These are phyloP conservation scores for Alternaria panax DNA, from an alignment of 2,329 filamentous ascomycete genomes.

Conservation along the genomic window DNA sequence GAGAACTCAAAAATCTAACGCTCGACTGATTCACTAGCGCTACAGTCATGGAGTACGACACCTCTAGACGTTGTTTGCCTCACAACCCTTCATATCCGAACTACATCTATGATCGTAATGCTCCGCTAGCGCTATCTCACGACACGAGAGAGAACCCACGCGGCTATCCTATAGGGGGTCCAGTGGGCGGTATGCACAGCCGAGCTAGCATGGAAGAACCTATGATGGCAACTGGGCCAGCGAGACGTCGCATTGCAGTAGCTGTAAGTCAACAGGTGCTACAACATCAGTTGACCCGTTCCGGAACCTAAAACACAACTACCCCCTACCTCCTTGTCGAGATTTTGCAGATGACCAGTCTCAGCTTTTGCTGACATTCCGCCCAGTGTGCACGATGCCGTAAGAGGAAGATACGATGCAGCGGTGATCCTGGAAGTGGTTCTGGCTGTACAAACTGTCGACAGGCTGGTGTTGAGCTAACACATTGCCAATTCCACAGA, in stretches of 20 bases:
- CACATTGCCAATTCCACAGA: constrained; percentile 77
- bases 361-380: constrained; percentile 3
- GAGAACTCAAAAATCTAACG: not conserved
- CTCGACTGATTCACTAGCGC: constrained; percentile 6
- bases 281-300: not conserved
- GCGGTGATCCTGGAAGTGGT: constrained; percentile 80
- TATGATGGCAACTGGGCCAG: constrained; percentile 45
- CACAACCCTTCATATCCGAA: constrained; percentile 16
- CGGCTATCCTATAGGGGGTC: constrained; percentile 33
- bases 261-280: constrained; percentile 38
- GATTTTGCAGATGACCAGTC: not conserved
- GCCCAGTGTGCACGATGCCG: constrained; percentile 84
- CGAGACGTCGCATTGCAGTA: constrained; percentile 60
- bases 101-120: constrained; percentile 41
- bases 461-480: constrained; percentile 69
- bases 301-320: not conserved
- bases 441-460: constrained; percentile 84
- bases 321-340: not conserved
- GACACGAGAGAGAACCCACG: constrained; percentile 34
- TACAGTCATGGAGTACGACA: constrained; percentile 25
- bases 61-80: constrained; percentile 24
- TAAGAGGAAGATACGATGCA: constrained; percentile 94
- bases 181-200: constrained; percentile 24
- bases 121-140: constrained; percentile 27
- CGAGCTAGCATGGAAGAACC: constrained; percentile 24